Conservation (phyloP, 805 yeast species). For the Saturnispora sekii region DNA sequence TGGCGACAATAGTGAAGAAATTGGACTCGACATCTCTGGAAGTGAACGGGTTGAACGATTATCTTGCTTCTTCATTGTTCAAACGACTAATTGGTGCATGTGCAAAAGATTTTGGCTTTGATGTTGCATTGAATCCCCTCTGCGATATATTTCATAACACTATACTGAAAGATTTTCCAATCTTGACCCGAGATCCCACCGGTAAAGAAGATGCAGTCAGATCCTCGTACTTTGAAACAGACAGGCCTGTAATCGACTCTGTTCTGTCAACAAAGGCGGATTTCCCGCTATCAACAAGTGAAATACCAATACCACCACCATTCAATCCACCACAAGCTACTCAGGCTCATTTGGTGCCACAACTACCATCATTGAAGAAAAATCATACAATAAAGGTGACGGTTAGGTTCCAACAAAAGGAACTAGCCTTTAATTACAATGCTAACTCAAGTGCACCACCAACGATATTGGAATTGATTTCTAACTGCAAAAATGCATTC, state of each 20-base stretch:
- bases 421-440: conserved; percentile 57
- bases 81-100: conserved; percentile 58
- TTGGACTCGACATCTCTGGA: conserved; percentile 33
- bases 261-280: conserved; percentile 3
- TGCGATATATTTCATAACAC: conserved; percentile 59
- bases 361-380: conserved; percentile 13
- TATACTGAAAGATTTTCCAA: conserved; percentile 55
- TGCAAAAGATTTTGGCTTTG: conserved; percentile 74
- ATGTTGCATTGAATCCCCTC: conserved; percentile 50
- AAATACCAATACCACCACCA: conserved; percentile 12
- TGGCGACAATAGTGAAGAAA: conserved; percentile 37
- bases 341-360: not conserved
- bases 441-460: conserved; percentile 69
- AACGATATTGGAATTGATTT: conserved; percentile 63
- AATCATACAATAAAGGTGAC: conserved; percentile 28
- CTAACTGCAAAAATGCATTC: conserved; percentile 69
- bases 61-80: conserved; percentile 44
- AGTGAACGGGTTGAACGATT: conserved; percentile 33
- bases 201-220: conserved; percentile 7
- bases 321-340: not conserved
- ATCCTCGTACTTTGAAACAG: conserved; percentile 2
- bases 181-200: conserved; percentile 33
- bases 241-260: conserved; percentile 2
- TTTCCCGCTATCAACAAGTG: conserved; percentile 13
- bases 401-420: conserved; percentile 43